Evolutionary conservation across 108 stramenopile species (phyloP).

Genomic region (Skeletonema potamos): DNA sequence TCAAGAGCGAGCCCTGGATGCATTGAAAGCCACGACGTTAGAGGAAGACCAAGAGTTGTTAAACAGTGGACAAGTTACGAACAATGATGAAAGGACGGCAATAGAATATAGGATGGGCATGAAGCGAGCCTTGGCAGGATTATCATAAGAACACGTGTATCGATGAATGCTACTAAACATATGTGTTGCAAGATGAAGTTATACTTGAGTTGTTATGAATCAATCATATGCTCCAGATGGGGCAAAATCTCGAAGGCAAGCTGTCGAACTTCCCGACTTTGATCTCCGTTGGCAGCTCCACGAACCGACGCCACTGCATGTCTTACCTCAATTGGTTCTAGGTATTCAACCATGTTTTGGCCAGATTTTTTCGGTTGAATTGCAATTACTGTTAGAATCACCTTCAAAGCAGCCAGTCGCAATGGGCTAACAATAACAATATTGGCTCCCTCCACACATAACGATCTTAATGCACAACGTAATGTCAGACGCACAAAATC

Average conservation of each 20-base stretch:
- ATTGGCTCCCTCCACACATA: neutral
- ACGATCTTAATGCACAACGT: conserved; percentile 24
- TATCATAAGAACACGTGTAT: neutral
- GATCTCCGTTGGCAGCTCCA: conserved; percentile 23
- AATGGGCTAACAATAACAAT: neutral
- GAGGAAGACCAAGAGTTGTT: conserved; percentile 51
- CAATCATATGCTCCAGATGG: neutral
- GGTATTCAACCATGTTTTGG: neutral
- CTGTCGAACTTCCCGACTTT: conserved; percentile 27
- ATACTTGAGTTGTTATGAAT: neutral
- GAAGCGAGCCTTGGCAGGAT: conserved; percentile 50
- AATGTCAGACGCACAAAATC: conserved; percentile 11
- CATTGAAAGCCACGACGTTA: conserved; percentile 52
- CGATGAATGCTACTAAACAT: neutral
- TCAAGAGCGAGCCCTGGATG: conserved; percentile 50
- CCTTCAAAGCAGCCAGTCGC: conserved; percentile 27
- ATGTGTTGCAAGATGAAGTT: neutral
- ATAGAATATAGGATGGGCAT: conserved; percentile 63
- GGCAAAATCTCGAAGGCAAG: conserved; percentile 19
- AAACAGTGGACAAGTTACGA: conserved; percentile 13
- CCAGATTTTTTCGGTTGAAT: conserved; percentile 3
- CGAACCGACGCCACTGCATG: conserved; percentile 11
- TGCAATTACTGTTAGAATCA: conserved; percentile 23
- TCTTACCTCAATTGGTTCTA: conserved; percentile 11
- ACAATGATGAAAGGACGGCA: conserved; percentile 48